A percentile compares a stretch with the other conserved stretches of the same genome.
Evolutionary conservation across 2,329 filamentous ascomycete species (phyloP).

Genomic region (Alternaria infectoria): DNA sequence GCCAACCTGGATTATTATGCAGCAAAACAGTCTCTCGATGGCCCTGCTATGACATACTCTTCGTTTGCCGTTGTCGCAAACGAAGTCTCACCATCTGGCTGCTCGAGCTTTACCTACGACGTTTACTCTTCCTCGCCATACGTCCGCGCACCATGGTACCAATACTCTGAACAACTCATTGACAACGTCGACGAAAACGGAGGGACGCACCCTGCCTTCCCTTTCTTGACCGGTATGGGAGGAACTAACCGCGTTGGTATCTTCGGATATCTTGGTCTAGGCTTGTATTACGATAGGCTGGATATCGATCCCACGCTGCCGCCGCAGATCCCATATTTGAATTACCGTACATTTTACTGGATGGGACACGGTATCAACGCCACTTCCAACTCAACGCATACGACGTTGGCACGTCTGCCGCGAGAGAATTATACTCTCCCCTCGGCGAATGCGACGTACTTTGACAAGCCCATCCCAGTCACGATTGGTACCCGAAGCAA

Average conservation of each 20-base stretch:
- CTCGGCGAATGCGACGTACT: slow-evolving; percentile 62
- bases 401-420: slow-evolving; percentile 62
- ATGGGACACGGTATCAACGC: slow-evolving; percentile 69
- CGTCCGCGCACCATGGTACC: slow-evolving; percentile 69
- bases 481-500: slow-evolving; percentile 56
- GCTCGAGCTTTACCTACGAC: slow-evolving; percentile 71
- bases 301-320: slow-evolving; percentile 70
- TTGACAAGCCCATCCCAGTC: slow-evolving; percentile 63
- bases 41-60: slow-evolving; percentile 76
- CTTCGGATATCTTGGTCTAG: slow-evolving; percentile 71
- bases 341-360: slow-evolving; percentile 70
- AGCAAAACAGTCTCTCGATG: slow-evolving; percentile 69
- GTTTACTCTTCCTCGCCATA: slow-evolving; percentile 70
- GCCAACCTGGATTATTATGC: slow-evolving; percentile 73
- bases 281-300: slow-evolving; percentile 64
- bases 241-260: slow-evolving; percentile 71
- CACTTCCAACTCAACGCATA: slow-evolving; percentile 68
- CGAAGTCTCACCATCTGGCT: slow-evolving; percentile 69
- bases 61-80: slow-evolving; percentile 73
- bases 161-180: slow-evolving; percentile 72
- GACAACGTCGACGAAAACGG: slow-evolving; percentile 68
- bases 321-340: slow-evolving; percentile 66
- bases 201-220: slow-evolving; percentile 71
- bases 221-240: slow-evolving; percentile 74
- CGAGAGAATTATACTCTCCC: slow-evolving; percentile 50